Base-by-base conservation (phyloP, 2,329 filamentous ascomycete species). In the Cladorrhinum sp. region DNA sequence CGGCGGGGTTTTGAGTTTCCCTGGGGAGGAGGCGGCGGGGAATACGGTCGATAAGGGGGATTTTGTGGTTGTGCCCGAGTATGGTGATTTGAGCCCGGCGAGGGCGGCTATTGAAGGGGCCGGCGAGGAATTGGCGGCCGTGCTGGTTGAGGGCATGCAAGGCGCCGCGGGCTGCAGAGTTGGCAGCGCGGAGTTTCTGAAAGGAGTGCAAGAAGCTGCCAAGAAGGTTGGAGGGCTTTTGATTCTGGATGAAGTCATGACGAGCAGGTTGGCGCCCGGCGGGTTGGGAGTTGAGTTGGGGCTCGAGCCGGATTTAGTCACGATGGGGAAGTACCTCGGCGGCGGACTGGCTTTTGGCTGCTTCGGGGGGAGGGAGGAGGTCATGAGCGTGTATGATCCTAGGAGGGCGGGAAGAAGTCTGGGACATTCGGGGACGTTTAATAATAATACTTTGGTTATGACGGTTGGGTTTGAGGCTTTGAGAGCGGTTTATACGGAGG, bases 211-310 rank as follows among this genome's bases (percentile, higher is more conserved):
- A 50, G 70, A 76, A 0, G 74, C 77, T 5, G 74, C 72, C 28
- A 73, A 75, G 57, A 71, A 79, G 68, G 72, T 76, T 0, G 82
- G 81, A 1, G 82, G 83, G 0, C 61, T 91, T 0, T 80, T 91
- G 64, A 85, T 91, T 36, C 75, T 89, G 14, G 88, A 91, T 69
- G 88, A 91, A 72, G 87, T 91, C 5, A 87, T 89, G 81, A 89
- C 87, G 0, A 87, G 83, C 2, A 79, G 87, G 1, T 73, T 89
- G 26, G 73, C 77, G 18, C 75, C 75, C 1, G 73, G 77, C 6
- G 86, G 87, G 0, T 70, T 86, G 2, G 77, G 79, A 5, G 68
- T 71, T 1, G 62, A 73, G 21, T 61, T 75, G 24, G 76, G 73
- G 1, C 69, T 87, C 7, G 74, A 73, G 1, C 86, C 87, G 0